Conservation (phyloP, 768 basidiomycete genomes). For the Trametes villosa region DNA sequence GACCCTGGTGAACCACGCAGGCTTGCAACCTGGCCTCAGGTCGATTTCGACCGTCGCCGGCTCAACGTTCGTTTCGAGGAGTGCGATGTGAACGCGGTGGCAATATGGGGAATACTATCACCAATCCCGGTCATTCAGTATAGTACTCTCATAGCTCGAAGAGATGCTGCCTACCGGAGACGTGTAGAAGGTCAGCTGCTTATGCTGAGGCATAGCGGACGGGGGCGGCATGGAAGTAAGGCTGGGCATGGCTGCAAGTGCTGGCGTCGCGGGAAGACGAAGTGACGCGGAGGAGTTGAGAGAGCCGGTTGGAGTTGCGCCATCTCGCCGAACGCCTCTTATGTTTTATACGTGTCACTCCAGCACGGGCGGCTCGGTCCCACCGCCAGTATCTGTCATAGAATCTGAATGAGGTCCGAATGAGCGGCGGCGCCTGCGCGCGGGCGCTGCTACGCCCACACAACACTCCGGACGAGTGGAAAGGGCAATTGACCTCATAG, state of each 20-base stretch:
- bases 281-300: neutral
- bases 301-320: neutral
- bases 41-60: conserved; percentile 63
- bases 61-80: conserved; percentile 56
- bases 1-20: conserved; percentile 67
- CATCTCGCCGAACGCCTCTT: neutral
- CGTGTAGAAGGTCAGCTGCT: conserved; percentile 22
- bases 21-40: conserved; percentile 55
- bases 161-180: conserved; percentile 6
- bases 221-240: neutral
- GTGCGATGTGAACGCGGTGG: conserved; percentile 60
- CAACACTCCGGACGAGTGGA: conserved; percentile 4
- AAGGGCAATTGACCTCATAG: conserved; percentile 2
- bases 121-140: neutral
- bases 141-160: too few species aligned
- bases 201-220: neutral
- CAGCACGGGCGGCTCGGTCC: conserved; percentile 2
- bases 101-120: conserved; percentile 1
- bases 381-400: conserved; percentile 4
- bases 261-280: neutral
- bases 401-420: neutral
- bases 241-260: neutral
- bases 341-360: conserved; percentile 12
- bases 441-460: conserved; percentile 4
- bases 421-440: conserved; percentile 4